Conservation (phyloP, 257 asterid genomes). For the Penstemon newberryi region DNA sequence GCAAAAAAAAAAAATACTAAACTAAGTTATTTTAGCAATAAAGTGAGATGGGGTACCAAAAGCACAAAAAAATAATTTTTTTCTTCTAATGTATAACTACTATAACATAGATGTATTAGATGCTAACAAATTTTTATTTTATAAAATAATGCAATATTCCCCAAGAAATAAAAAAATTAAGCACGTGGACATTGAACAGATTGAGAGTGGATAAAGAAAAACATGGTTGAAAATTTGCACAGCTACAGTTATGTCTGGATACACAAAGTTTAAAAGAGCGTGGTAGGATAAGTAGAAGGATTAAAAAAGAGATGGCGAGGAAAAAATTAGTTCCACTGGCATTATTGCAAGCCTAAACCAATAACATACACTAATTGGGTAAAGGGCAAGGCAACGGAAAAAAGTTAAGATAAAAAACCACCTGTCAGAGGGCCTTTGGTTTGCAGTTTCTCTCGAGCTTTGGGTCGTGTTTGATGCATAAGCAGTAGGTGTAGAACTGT, state of each 20-base stretch:
- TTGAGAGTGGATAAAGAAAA: not conserved
- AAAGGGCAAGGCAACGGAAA: no score
- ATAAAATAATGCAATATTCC: not conserved
- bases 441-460: conserved; percentile 41
- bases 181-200: no score
- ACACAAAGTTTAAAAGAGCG: not conserved
- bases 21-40: conserved; percentile 16
- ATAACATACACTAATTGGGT: not conserved
- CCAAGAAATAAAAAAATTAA: not conserved
- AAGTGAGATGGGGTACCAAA: not conserved
- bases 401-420: conserved; percentile 22
- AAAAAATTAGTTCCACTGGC: not conserved
- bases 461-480: conserved; percentile 39
- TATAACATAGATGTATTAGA: not conserved
- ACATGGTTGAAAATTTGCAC: not conserved
- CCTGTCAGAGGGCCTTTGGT: conserved; percentile 56
- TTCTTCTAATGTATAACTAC: not conserved
- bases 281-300: not conserved
- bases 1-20: not conserved
- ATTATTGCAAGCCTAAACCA: not conserved
- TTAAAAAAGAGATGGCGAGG: not conserved
- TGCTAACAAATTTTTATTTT: not conserved
- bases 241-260: no score
- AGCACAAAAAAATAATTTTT: not conserved
- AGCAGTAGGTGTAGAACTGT: conserved; percentile 41